A percentile compares a stretch with the other conserved stretches of the same genome.
These are phyloP conservation scores for Coemansia asiatica DNA, from an alignment of 192 early-diverging fungal genomes.

Conservation along the genomic window DNA sequence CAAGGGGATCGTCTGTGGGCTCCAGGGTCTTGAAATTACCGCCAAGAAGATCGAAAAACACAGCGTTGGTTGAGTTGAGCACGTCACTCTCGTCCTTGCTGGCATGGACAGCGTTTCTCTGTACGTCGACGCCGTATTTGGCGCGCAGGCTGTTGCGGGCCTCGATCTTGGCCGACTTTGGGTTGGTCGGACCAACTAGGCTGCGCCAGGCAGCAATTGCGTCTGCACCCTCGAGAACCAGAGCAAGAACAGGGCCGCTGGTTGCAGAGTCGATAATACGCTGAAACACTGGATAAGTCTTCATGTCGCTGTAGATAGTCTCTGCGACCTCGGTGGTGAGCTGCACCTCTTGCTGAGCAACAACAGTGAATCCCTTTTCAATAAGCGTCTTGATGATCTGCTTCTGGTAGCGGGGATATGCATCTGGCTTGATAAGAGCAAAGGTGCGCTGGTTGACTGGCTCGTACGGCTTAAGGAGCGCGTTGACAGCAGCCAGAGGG, in stretches of 20 bases:
- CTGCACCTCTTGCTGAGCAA: conserved; percentile 43
- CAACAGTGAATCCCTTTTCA: conserved; percentile 33
- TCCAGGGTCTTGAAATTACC: conserved; percentile 26
- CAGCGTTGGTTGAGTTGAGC: conserved; percentile 23
- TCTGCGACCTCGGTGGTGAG: conserved; percentile 26
- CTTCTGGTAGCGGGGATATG: conserved; percentile 37
- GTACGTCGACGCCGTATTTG: conserved; percentile 53
- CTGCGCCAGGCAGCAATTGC: conserved; percentile 46
- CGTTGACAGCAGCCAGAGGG: conserved; percentile 2
- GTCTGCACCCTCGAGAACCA: conserved; percentile 53
- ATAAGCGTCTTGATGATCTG: conserved; percentile 32
- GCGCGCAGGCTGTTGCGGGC: conserved; percentile 57
- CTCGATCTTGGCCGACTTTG: conserved; percentile 40
- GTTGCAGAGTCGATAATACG: conserved; percentile 55
- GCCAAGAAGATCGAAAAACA: conserved; percentile 35
- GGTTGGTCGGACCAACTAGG: conserved; percentile 58
- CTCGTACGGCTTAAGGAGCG: conserved; percentile 30
- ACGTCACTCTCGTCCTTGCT: conserved; percentile 45
- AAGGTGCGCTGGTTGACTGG: conserved; percentile 44
- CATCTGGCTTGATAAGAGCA: conserved; percentile 49
- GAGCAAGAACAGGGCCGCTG: conserved; percentile 49
- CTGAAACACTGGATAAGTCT: conserved; percentile 34
- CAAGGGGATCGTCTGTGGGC: conserved; percentile 35
- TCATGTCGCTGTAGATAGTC: conserved; percentile 38
- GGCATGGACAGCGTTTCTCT: conserved; percentile 61